Evolutionary conservation across 129 eudicot genomes (phyloP).

Genomic region (carrot (Daucus carota)): DH1_v3.0 NC_030387.2:1051501-1052000

Average conservation of each 20-base stretch:
- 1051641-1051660: conserved; percentile 4
- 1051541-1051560: conserved; percentile 7
- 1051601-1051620: conserved; percentile 6
- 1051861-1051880: neutral
- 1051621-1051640: neutral
- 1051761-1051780: conserved; percentile 2
- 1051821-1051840: neutral
- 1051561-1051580: conserved; percentile 5
- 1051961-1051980: neutral
- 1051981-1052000: neutral
- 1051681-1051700: conserved; percentile 1
- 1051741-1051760: conserved; percentile 10
- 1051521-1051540: conserved; percentile 5
- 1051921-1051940: neutral
- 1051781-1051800: neutral
- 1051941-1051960: neutral
- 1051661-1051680: neutral
- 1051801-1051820: neutral
- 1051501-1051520: conserved; percentile 7
- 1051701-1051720: neutral
- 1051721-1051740: neutral
- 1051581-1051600: conserved; percentile 3
- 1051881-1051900: neutral
- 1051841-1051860: neutral
- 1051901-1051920: neutral